phyloP scores from a whole-genome alignment of 371 early-diverging fungal species.

The Mucor sp. region DNA sequence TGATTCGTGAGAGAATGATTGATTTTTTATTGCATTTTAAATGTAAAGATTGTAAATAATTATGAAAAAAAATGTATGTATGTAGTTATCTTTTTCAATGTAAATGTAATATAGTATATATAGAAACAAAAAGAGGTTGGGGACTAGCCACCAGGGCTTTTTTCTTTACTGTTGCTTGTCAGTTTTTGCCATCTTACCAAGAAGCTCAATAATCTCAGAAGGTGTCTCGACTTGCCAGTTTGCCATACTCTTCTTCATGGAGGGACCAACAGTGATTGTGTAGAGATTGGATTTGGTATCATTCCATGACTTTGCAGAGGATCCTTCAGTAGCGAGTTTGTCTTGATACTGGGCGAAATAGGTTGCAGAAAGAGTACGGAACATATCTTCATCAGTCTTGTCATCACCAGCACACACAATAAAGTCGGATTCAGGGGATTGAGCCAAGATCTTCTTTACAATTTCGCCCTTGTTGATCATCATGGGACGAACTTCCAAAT shows the following conservation, averaged over 20 bases:
- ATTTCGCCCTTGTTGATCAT: conserved; percentile 90
- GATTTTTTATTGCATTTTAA: neutral
- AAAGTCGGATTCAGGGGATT: conserved; percentile 73
- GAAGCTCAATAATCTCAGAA: conserved; percentile 47
- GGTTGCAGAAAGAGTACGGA: conserved; percentile 55
- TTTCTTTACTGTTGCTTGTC: neutral
- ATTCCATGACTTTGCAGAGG: conserved; percentile 10
- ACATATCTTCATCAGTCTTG: conserved; percentile 96
- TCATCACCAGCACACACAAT: conserved; percentile 95
- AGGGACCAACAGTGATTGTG: conserved; percentile 34
- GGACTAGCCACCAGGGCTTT: neutral
- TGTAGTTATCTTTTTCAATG: neutral
- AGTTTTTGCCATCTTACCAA: neutral
- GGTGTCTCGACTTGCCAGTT: conserved; percentile 71
- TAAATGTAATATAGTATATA: neutral
- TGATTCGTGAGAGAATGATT: neutral
- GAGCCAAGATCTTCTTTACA: conserved; percentile 74
- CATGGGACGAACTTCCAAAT: conserved; percentile 85
- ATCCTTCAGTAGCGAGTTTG: conserved; percentile 3
- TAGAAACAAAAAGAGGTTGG: neutral
- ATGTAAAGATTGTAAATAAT: neutral
- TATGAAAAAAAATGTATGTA: neutral
- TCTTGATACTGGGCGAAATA: conserved; percentile 16
- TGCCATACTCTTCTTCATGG: conserved; percentile 83
- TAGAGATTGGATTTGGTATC: conserved; percentile 17